Conservation (phyloP, 768 basidiomycete species). For the Lactarius evosmus region DNA sequence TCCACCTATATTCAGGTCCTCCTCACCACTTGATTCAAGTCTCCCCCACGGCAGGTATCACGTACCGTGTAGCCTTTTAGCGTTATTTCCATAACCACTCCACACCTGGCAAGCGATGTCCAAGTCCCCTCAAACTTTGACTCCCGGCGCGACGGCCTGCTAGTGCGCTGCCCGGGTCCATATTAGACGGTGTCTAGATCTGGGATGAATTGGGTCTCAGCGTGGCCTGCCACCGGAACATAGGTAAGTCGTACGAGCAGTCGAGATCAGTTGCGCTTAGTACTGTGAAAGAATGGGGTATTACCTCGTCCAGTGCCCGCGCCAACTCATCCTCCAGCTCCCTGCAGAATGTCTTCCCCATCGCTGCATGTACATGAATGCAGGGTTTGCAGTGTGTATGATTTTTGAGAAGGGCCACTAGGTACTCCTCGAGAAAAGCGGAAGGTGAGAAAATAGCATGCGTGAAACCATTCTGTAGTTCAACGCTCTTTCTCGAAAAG, state of each 20-base stretch:
- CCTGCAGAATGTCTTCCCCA: neutral
- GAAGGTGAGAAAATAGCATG: neutral
- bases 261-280: too few species aligned
- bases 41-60: neutral
- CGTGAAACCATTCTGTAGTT: neutral
- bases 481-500: neutral
- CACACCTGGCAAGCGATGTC: too few species aligned
- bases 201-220: too few species aligned
- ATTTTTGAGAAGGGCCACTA: neutral
- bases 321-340: neutral
- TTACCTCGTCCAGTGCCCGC: slow-evolving; percentile 2
- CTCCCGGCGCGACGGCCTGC: too few species aligned
- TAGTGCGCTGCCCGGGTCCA: too few species aligned
- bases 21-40: too few species aligned
- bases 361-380: neutral
- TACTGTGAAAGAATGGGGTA: too few species aligned
- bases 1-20: too few species aligned
- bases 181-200: too few species aligned
- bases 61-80: neutral
- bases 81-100: neutral
- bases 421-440: neutral
- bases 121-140: too few species aligned
- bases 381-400: neutral
- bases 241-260: too few species aligned
- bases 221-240: too few species aligned